These are phyloP conservation scores for Huntiella savannae DNA, from an alignment of 2,329 filamentous ascomycete genomes.

Conservation along the genomic window DNA sequence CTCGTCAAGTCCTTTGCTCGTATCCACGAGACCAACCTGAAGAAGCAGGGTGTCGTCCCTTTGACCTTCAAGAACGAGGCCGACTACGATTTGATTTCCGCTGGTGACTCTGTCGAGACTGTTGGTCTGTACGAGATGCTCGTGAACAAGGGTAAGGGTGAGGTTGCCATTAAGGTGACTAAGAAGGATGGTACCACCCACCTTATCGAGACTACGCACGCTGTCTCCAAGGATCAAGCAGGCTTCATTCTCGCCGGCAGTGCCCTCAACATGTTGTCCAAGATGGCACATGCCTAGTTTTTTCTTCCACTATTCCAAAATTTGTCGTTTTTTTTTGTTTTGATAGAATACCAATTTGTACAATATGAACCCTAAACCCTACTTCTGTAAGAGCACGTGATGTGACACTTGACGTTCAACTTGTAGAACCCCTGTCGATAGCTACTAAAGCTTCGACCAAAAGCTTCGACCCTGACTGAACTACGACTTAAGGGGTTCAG, in stretches of 20 bases:
- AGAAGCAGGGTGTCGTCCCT: conserved; percentile 94
- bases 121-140: conserved; percentile 72
- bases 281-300: conserved; percentile 19
- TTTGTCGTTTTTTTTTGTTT: conserved; percentile 4
- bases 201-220: conserved; percentile 63
- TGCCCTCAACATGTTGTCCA: conserved; percentile 75
- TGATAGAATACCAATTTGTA: not conserved
- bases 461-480: too few relatives aligned
- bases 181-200: conserved; percentile 42
- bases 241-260: conserved; percentile 85
- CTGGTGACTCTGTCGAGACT: conserved; percentile 68
- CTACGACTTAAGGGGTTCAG: too few relatives aligned
- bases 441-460: too few relatives aligned
- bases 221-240: conserved; percentile 75
- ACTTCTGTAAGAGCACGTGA: too few relatives aligned
- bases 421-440: too few relatives aligned
- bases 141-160: conserved; percentile 54
- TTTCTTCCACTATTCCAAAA: not conserved
- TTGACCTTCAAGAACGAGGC: conserved; percentile 75
- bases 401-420: too few relatives aligned
- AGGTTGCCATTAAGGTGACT: conserved; percentile 52
- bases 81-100: conserved; percentile 70
- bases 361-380: not conserved
- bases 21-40: conserved; percentile 89
- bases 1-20: conserved; percentile 74